Percentiles rank a stretch among this genome's conserved stretches.
Conservation (phyloP, 163 green algal genomes). For the Coccomyxa subellipsoidea region DNA sequence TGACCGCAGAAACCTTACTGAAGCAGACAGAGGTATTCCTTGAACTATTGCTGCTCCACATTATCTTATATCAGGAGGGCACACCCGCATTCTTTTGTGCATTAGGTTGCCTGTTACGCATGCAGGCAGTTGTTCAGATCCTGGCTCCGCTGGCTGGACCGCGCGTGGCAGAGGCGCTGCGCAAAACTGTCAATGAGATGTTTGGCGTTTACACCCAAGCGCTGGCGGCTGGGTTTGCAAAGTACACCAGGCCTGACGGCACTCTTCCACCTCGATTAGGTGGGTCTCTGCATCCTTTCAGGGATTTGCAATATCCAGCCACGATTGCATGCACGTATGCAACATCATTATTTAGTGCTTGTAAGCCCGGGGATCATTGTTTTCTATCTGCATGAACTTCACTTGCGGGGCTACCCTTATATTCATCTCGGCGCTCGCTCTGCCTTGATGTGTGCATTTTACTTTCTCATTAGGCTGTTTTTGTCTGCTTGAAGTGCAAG, state of each 20-base stretch:
- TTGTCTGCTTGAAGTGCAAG: too few species aligned
- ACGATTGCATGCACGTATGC: not conserved
- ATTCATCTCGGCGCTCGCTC: too few species aligned
- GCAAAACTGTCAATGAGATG: constrained; percentile 24
- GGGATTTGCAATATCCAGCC: not conserved
- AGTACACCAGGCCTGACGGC: constrained; percentile 14
- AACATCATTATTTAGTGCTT: not conserved
- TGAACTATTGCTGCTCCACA: not conserved
- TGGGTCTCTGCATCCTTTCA: not conserved
- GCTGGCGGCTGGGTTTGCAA: constrained; percentile 25
- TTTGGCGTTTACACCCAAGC: constrained; percentile 30
- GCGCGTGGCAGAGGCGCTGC: constrained; percentile 10
- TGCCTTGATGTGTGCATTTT: too few species aligned
- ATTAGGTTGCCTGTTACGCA: not conserved
- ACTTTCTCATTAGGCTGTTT: too few species aligned
- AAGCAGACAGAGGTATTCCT: too few species aligned
- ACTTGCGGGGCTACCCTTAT: too few species aligned
- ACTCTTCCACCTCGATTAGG: constrained; percentile 8
- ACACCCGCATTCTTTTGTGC: too few species aligned
- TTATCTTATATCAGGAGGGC: too few species aligned
- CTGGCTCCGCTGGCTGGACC: constrained; percentile 24
- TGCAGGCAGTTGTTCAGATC: constrained; percentile 13
- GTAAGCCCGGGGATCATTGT: not conserved
- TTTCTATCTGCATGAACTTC: too few species aligned
- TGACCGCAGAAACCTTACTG: too few species aligned